Percentiles rank a stretch among this genome's conserved stretches.
These are phyloP conservation scores for Vaucheria bursata DNA, from an alignment of 352 stramenopile species.

Conservation along the genomic window DNA sequence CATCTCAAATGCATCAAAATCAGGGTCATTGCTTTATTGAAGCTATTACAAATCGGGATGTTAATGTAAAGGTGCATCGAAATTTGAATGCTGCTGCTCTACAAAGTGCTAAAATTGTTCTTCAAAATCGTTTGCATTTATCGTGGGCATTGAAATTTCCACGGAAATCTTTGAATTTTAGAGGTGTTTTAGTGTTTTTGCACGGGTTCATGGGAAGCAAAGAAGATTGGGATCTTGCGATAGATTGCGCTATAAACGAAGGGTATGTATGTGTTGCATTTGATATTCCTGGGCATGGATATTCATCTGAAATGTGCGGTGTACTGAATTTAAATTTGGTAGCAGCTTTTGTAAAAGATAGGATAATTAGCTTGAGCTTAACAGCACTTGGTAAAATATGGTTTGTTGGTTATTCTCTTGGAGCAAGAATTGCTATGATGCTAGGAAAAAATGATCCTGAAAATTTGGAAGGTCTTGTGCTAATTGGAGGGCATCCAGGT, in stretches of 20 bases:
- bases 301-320: background rate
- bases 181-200: slow-evolving; percentile 34
- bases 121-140: no score
- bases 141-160: no score
- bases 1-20: slow-evolving; percentile 12
- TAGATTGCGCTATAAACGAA: slow-evolving; percentile 8
- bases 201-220: slow-evolving; percentile 47
- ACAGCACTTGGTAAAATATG: slow-evolving; percentile 3
- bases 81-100: background rate
- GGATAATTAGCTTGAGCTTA: no score
- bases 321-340: no score
- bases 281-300: slow-evolving; percentile 39
- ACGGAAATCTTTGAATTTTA: no score
- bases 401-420: slow-evolving; percentile 43
- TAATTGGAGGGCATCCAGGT: background rate
- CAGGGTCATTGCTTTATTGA: slow-evolving; percentile 17
- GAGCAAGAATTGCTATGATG: slow-evolving; percentile 24
- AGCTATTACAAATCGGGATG: background rate
- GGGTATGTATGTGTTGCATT: slow-evolving; percentile 23
- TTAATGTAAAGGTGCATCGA: slow-evolving; percentile 9
- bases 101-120: slow-evolving; percentile 17
- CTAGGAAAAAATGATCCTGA: slow-evolving; percentile 10
- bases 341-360: no score
- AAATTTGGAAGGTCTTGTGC: slow-evolving; percentile 10
- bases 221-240: slow-evolving; percentile 20